Conservation (phyloP, 345 rosid species). For the Aquilaria sinensis region DNA sequence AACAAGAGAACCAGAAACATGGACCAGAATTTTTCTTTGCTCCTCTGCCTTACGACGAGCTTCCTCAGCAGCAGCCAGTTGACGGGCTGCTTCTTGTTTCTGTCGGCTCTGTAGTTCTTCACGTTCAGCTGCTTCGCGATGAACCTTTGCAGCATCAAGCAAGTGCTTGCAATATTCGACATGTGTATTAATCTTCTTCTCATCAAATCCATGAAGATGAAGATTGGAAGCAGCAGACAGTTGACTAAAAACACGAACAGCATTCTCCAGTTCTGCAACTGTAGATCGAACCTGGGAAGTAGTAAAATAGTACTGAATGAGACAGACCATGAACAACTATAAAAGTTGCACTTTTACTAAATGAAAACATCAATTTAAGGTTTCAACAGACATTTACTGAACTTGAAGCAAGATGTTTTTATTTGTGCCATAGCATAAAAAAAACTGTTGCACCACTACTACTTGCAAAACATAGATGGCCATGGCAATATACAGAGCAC, state of each 20-base stretch:
- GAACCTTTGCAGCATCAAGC: constrained; percentile 86
- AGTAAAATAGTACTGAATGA: constrained; percentile 17
- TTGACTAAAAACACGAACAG: constrained; percentile 82
- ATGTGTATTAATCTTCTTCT: constrained; percentile 95
- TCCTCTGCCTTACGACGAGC: constrained; percentile 99
- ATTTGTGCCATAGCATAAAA: too few relatives aligned
- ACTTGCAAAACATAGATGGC: too few relatives aligned
- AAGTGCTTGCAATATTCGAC: constrained; percentile 96
- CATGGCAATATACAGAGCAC: too few relatives aligned
- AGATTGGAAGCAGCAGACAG: constrained; percentile 90
- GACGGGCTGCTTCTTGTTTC: constrained; percentile 91
- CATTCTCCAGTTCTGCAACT: constrained; percentile 92
- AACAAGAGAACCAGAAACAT: constrained; percentile 8
- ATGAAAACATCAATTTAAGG: neutral
- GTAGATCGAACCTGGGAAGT: constrained; percentile 77
- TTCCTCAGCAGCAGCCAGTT: constrained; percentile 93
- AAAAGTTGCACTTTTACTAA: too few relatives aligned
- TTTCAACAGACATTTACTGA: constrained; percentile 2
- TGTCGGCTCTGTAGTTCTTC: constrained; percentile 91
- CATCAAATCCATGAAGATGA: constrained; percentile 90
- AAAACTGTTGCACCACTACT: too few relatives aligned
- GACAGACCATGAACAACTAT: neutral
- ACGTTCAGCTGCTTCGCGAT: constrained; percentile 89
- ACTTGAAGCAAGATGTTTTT: too few relatives aligned
- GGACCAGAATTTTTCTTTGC: constrained; percentile 87